Evolutionary conservation across 495 filamentous ascomycete species (phyloP), one percentile per base, ranked within the genome.

Genomic region (Peziza echinospora): DNA sequence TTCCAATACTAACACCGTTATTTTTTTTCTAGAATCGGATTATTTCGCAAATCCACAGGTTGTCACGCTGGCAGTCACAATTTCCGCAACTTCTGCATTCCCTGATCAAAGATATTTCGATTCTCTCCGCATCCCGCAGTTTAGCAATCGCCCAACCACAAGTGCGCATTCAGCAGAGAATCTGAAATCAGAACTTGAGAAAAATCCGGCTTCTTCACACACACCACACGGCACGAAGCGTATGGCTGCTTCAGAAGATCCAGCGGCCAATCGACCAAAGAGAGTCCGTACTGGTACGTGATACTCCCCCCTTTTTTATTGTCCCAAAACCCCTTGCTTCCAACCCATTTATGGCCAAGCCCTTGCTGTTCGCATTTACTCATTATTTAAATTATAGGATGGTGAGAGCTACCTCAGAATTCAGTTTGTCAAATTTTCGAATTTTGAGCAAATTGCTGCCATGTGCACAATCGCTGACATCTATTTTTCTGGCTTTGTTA

Each of bases 221-320:
- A 6, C 30, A 37, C 13, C 19, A 37, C 30, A 17, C 13, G 30
- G 30, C 13, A 17, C 19, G 19, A 37, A 37, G 19, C 30, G 6
- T 11, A 58, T 58, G 55, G 55, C 55, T 44, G 55, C 55, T 22
- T 51, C 57, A 48, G 55, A 58, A 26, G 46, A 48, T 30, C 47
- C 51, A 19, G 60, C 50, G 41, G 53, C 49, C 24, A 62, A 55
- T 52, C 51, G 60, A 46, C 60, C 60, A 24, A 62, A 62, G 47
- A 46, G 60, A 53, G 60, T 62, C 30, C 60, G 60, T 37, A 62
- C 60, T 53, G 60, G 60, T 58, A 60, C 44, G 47, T 49, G 43
- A 24, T 45, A 41, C 48, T 24, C 51, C 48, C 22, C 26, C 25
- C 30, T 24, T 41, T 44, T 13, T 42, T 41, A 25, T 42, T 30